Evolutionary conservation across 306 rosid species (phyloP), one percentile per base, ranked within the genome.

Genomic region (Casuarina glauca): DNA sequence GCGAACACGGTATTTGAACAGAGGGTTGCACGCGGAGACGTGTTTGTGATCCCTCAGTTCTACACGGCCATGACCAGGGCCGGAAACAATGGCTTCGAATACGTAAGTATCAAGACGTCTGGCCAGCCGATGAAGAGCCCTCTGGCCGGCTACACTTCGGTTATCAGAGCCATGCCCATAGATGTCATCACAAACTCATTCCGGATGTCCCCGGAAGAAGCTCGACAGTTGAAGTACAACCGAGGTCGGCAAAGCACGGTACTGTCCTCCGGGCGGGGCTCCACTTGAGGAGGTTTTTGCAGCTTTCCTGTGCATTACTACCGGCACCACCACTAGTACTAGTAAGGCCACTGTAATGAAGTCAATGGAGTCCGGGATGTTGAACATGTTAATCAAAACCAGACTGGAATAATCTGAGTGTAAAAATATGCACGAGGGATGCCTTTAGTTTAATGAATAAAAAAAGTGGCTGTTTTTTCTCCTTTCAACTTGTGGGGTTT

Each of bases 101-200:
- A 77, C 74, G 42, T 79, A 8, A 41, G 74, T 2, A 73, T 79
- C 69, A 73, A 66, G 78, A 79, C 83, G 1, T 64, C 69, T 10
- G 60, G 53, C 2, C 74, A 79, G 69, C 78, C 83, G 3, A 64
- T 73, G 74, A 79, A 73, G 60, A 79, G 69, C 74, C 74, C 83
- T 2, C 9, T 73, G 26, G 83, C 43, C 7, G 83, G 83, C 42
- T 79, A 79, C 78, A 79, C 78, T 0, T 79, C 83, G 9, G 46
- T 73, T 3, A 42, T 79, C 50, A 17, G 78, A 42, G 83, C 71
- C 9, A 45, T 79, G 11, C 83, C 83, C 0, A 67, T 15, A 2
- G 76, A 79, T 13, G 61, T 79, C 13, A 48, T 79, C 3, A 74
- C 67, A 16, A 70, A 79, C 11, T 11, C 69, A n/a, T 79, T 54